phyloP scores from a whole-genome alignment of 805 yeast genomes.

The Ogataea saltuana region DNA sequence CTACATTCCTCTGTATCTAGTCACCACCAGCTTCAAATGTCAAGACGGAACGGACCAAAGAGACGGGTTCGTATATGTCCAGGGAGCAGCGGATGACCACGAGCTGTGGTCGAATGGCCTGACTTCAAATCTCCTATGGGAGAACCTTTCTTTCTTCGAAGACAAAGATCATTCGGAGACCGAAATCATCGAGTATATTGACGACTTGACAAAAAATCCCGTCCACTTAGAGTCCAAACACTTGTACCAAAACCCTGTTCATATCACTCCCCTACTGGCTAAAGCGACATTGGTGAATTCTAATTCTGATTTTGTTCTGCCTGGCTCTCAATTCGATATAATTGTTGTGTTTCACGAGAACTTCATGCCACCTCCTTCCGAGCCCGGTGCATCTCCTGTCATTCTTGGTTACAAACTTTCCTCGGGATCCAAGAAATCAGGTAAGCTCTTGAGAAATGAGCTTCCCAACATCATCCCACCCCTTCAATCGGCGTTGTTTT shows the following conservation, averaged over 20 bases:
- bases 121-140: conserved; percentile 61
- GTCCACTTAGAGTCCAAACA: background rate
- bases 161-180: conserved; percentile 33
- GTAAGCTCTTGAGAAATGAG: conserved; percentile 54
- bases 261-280: conserved; percentile 13
- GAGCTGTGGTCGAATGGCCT: conserved; percentile 75
- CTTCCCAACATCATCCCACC: conserved; percentile 45
- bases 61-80: conserved; percentile 64
- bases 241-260: conserved; percentile 3
- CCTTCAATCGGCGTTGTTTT: conserved; percentile 18
- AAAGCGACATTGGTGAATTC: conserved; percentile 10
- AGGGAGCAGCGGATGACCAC: conserved; percentile 95
- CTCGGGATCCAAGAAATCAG: conserved; percentile 58
- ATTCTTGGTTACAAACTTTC: conserved; percentile 26
- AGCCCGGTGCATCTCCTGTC: conserved; percentile 17
- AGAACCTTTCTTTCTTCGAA: conserved; percentile 29
- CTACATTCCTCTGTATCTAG: conserved; percentile 46
- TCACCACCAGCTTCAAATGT: conserved; percentile 63
- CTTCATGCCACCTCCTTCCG: conserved; percentile 5
- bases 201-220: background rate
- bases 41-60: conserved; percentile 57
- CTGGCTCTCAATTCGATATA: conserved; percentile 27
- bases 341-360: conserved; percentile 23
- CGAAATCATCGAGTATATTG: conserved; percentile 26
- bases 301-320: conserved; percentile 8